Conservation (phyloP, 2,329 filamentous ascomycete genomes). For the Exserohilum rostratum region DNA sequence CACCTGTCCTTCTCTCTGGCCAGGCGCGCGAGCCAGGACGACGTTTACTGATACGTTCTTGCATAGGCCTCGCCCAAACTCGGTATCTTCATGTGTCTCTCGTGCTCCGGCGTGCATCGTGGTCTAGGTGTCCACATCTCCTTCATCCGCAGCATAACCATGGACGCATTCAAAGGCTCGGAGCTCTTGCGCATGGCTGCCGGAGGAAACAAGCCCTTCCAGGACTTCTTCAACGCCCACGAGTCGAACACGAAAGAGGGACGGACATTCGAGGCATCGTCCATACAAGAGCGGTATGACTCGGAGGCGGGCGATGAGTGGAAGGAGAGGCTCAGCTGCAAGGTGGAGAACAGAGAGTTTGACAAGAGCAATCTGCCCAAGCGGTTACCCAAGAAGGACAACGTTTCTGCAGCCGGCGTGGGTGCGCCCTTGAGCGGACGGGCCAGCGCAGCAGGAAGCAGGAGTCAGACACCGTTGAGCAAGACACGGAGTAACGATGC, state of each 20-base stretch:
- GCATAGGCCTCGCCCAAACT: constrained; percentile 83
- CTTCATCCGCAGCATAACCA: constrained; percentile 95
- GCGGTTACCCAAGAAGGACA: constrained; percentile 44
- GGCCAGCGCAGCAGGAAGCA: constrained; percentile 44
- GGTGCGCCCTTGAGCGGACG: constrained; percentile 41
- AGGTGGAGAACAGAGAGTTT: constrained; percentile 87
- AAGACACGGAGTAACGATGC: constrained; percentile 44
- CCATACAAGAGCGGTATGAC: constrained; percentile 88
- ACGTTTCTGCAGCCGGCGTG: constrained; percentile 26
- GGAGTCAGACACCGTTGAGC: constrained; percentile 48
- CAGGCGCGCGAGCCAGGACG: constrained; percentile 10
- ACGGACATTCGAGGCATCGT: constrained; percentile 78
- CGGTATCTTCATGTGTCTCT: constrained; percentile 97
- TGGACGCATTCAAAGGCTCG: constrained; percentile 95
- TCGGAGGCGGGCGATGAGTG: constrained; percentile 92
- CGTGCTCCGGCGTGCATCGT: constrained; percentile 92
- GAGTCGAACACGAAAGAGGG: constrained; percentile 53
- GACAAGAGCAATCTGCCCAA: constrained; percentile 70
- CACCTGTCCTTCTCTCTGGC: constrained; percentile 11
- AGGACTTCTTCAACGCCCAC: constrained; percentile 77
- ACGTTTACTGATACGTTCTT: constrained; percentile 25
- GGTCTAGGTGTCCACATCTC: constrained; percentile 97
- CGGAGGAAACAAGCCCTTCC: constrained; percentile 88
- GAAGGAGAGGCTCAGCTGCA: constrained; percentile 86
- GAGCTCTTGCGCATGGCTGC: constrained; percentile 94